phyloP scores from a whole-genome alignment of 495 filamentous ascomycete genomes.

The Durotheca rogersii region DNA sequence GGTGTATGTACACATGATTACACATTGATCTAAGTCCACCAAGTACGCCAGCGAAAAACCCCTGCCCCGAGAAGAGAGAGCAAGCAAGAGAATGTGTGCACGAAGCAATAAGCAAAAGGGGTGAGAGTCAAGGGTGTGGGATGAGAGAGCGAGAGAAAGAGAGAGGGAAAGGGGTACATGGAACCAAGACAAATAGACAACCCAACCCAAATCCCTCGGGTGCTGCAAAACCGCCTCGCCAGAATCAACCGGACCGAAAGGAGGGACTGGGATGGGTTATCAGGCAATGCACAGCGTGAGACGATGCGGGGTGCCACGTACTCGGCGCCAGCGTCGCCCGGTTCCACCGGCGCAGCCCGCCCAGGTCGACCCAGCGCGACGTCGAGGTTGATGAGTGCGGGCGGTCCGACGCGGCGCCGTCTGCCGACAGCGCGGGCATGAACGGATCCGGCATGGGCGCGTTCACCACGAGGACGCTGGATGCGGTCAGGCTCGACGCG shows the following conservation, averaged over 20 bases:
- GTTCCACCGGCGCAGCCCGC: neutral
- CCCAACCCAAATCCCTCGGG: constrained; percentile 12
- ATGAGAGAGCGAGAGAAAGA: neutral
- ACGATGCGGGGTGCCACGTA: neutral
- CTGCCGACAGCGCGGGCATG: no score
- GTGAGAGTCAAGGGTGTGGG: neutral
- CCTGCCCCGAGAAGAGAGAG: neutral
- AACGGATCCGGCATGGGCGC: no score
- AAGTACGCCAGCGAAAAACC: no score
- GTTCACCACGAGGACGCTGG: no score
- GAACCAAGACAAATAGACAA: neutral
- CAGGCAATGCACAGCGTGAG: no score
- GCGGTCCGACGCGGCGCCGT: neutral
- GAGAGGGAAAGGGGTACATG: neutral
- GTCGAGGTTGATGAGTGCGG: neutral
- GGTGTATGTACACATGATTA: no score
- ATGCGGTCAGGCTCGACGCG: no score
- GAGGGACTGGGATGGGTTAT: neutral
- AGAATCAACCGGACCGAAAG: neutral
- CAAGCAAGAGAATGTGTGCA: neutral
- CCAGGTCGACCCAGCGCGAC: neutral
- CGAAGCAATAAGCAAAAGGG: neutral
- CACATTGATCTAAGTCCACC: no score
- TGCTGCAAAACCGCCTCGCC: constrained; percentile 25
- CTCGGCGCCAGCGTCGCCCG: neutral